Evolutionary conservation across 306 rosid species (phyloP), one percentile per base, ranked within the genome.

Genomic region (Cucurbita ficifolia): DNA sequence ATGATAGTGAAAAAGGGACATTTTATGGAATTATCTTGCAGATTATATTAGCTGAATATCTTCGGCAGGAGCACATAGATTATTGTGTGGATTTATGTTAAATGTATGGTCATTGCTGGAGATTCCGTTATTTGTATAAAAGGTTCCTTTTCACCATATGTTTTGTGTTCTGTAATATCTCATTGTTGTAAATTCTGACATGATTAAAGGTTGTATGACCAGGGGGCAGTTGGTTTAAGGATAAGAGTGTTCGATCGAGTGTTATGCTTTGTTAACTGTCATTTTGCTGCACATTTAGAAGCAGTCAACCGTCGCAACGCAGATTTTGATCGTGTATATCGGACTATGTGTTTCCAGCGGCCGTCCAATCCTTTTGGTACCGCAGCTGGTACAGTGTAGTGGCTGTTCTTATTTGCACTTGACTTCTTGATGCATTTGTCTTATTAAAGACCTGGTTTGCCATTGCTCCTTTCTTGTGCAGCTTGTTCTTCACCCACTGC

Each of bases 201-300:
- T 35, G 42, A 75, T 68, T 77, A 77, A 81, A 71, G 52, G 36
- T 76, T 83, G 52, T 86, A 87, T 82, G 70, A 73, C 79, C 97
- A 94, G 98, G 98, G 98, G 82, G 98, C 98, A 78, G 98, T 94
- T 83, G 98, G 92, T 79, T 83, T 94, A 85, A 86, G 97, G 88
- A 79, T 94, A 76, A 87, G 98, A 86, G 88, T 94, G 79, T 94
- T 85, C 76, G 92, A 78, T 77, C 85, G 88, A 76, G 79, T 82
- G 79, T 77, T 90, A 87, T 90, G 98, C 88, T 90, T 90, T 79
- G 89, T 94, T 53, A 94, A 90, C 84, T 94, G 98, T 80, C 98
- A 94, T 89, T 94, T 94, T 82, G 98, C 98, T 71, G 98, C 98
- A 61, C 98, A 94, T 85, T 81, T 85, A 76, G 98, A 94, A 65